Conservation (phyloP, 1,284 basidiomycete species). For the Wallemia ichthyophaga region DNA sequence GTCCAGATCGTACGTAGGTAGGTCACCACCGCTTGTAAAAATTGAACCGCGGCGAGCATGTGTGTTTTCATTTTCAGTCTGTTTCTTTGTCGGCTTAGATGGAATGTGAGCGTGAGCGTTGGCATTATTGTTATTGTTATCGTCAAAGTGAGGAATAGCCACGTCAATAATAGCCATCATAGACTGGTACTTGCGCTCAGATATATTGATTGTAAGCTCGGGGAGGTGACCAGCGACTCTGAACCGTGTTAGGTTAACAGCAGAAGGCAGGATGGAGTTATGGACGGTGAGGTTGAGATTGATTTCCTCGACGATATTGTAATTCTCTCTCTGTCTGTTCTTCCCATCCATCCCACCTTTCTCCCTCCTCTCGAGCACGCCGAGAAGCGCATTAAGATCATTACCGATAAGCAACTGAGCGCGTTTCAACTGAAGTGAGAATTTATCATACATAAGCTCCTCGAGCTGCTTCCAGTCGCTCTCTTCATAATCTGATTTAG, state of each 20-base stretch:
- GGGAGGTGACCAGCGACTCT: slow-evolving; percentile 79
- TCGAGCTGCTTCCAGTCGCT: slow-evolving; percentile 71
- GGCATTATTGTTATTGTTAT: slow-evolving; percentile 17
- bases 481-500: slow-evolving; percentile 37
- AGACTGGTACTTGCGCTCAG: slow-evolving; percentile 81
- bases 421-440: slow-evolving; percentile 53
- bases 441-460: slow-evolving; percentile 85
- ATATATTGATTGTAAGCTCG: slow-evolving; percentile 67
- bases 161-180: slow-evolving; percentile 81
- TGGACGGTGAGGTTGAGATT: slow-evolving; percentile 73
- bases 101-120: too few relatives aligned
- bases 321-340: slow-evolving; percentile 11
- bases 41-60: not conserved
- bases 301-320: slow-evolving; percentile 70
- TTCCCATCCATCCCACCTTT: slow-evolving; percentile 3
- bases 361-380: slow-evolving; percentile 30
- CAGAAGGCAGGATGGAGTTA: slow-evolving; percentile 73
- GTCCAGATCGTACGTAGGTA: slow-evolving; percentile 37
- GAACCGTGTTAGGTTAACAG: slow-evolving; percentile 57
- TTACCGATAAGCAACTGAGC: slow-evolving; percentile 91
- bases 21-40: not conserved
- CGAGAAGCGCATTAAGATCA: slow-evolving; percentile 48
- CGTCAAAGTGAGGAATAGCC: slow-evolving; percentile 54
- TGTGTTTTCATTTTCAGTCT: not conserved
- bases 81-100: not conserved